Evolutionary conservation across 192 early-diverging fungal species (phyloP).

Genomic region (Entomortierella lignicola): DNA sequence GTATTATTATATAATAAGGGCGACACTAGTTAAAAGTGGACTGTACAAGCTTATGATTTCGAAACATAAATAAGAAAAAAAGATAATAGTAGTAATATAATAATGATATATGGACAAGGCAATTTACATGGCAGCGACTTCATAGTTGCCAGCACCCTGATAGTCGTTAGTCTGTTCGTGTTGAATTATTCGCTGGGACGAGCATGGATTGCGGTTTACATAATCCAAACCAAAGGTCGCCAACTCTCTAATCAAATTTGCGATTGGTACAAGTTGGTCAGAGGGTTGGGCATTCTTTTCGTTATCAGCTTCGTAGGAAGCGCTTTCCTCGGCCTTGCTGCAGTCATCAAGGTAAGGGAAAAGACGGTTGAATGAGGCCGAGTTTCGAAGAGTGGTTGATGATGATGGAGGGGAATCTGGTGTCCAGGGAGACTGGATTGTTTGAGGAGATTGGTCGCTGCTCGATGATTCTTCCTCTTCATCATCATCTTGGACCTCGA

Average conservation of each 20-base stretch:
- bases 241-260: conserved; percentile 5
- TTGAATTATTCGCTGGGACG: background rate
- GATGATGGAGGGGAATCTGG: background rate
- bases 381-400: background rate
- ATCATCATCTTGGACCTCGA: conserved; percentile 2
- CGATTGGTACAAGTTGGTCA: background rate
- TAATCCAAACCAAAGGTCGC: conserved; percentile 16
- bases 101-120: too few species aligned
- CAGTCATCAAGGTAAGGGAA: background rate
- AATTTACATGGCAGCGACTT: conserved; percentile 16
- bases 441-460: conserved; percentile 7
- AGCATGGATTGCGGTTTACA: conserved; percentile 1
- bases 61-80: too few species aligned
- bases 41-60: too few species aligned
- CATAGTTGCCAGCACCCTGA: conserved; percentile 12
- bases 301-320: background rate
- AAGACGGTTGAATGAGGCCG: conserved; percentile 4
- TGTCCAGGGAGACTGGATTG: background rate
- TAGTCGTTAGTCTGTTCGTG: background rate
- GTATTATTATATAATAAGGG: too few species aligned
- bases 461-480: background rate
- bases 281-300: background rate
- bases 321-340: background rate
- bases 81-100: too few species aligned
- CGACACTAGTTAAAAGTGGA: too few species aligned